Evolutionary conservation across 768 basidiomycete genomes (phyloP).

Genomic region (Pisolithus tinctorius): DNA sequence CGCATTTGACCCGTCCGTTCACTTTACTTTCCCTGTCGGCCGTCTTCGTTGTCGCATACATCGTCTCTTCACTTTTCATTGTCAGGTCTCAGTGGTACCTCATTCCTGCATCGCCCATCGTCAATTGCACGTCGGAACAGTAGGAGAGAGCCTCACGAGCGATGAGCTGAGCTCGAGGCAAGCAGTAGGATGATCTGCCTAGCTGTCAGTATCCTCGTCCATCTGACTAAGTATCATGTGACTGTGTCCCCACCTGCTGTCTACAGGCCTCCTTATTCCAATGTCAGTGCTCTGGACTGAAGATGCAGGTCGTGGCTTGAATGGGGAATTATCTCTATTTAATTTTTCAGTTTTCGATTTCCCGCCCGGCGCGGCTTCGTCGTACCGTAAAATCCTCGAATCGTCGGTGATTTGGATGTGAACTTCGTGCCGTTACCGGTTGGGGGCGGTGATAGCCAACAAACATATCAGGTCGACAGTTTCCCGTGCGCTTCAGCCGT

Average conservation of each 20-base stretch:
- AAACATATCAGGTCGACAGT: conserved; percentile 76
- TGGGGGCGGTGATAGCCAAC: conserved; percentile 70
- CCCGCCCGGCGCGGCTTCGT: conserved; percentile 63
- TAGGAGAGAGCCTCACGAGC: too few relatives aligned
- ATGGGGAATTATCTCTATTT: conserved; percentile 52
- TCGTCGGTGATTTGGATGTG: conserved; percentile 60
- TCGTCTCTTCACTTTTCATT: conserved; percentile 69
- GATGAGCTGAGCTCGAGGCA: too few relatives aligned
- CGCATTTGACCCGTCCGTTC: conserved; percentile 46
- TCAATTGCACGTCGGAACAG: conserved; percentile 46
- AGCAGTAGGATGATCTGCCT: too few relatives aligned
- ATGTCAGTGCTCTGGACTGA: conserved; percentile 55
- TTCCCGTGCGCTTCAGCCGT: conserved; percentile 82
- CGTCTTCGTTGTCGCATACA: conserved; percentile 52
- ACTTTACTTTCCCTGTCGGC: conserved; percentile 49
- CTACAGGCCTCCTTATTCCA: too few relatives aligned
- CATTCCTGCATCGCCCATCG: conserved; percentile 55
- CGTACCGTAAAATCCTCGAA: conserved; percentile 64
- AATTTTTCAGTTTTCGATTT: conserved; percentile 70
- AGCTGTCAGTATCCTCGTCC: too few relatives aligned
- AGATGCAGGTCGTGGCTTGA: conserved; percentile 66
- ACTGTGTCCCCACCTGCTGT: too few relatives aligned
- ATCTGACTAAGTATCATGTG: too few relatives aligned
- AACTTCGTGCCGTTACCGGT: conserved; percentile 71
- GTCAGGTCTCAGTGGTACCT: conserved; percentile 66